Percentiles rank a stretch among this genome's conserved stretches.
Evolutionary conservation across 2,329 filamentous ascomycete species (phyloP).

Genomic region (Diaporthe velutina): DNA sequence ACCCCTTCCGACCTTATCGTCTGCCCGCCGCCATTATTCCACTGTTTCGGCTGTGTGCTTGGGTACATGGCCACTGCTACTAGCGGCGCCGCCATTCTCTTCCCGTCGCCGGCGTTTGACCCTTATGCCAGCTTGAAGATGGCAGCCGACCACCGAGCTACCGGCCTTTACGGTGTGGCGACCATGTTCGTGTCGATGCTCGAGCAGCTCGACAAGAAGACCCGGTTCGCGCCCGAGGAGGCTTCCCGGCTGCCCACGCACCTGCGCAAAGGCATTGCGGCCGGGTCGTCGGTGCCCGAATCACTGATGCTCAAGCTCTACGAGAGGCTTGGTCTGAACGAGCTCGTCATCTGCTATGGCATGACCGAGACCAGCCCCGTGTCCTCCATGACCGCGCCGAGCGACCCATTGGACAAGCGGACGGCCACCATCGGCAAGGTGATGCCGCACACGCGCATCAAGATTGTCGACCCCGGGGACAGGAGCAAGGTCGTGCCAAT

Average conservation of each 20-base stretch:
- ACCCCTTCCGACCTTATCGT: constrained; percentile 80
- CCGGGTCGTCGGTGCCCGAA: constrained; percentile 86
- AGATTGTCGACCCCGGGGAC: constrained; percentile 81
- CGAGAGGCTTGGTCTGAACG: constrained; percentile 78
- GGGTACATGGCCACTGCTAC: constrained; percentile 98
- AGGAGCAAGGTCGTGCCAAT: constrained; percentile 70
- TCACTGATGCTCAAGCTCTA: constrained; percentile 85
- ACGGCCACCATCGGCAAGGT: constrained; percentile 83
- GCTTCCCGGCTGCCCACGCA: constrained; percentile 47
- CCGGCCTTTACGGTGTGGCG: constrained; percentile 85
- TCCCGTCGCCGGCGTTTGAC: constrained; percentile 90
- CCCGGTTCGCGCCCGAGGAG: constrained; percentile 27
- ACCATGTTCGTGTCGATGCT: constrained; percentile 96
- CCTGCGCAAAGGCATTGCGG: constrained; percentile 90
- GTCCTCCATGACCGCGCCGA: constrained; percentile 83
- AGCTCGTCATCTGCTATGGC: constrained; percentile 94
- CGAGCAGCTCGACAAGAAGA: constrained; percentile 69
- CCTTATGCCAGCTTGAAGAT: constrained; percentile 76
- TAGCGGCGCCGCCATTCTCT: constrained; percentile 81
- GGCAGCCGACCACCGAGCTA: constrained; percentile 66
- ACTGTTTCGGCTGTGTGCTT: constrained; percentile 91
- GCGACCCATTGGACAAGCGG: constrained; percentile 79
- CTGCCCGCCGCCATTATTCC: constrained; percentile 87
- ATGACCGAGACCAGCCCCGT: constrained; percentile 93
- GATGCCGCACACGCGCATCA: constrained; percentile 83